A percentile compares a stretch with the other conserved stretches of the same genome.
Evolutionary conservation across 2,329 filamentous ascomycete genomes (phyloP).

Genomic region (Aspergillus oerlinghausenensis): DNA sequence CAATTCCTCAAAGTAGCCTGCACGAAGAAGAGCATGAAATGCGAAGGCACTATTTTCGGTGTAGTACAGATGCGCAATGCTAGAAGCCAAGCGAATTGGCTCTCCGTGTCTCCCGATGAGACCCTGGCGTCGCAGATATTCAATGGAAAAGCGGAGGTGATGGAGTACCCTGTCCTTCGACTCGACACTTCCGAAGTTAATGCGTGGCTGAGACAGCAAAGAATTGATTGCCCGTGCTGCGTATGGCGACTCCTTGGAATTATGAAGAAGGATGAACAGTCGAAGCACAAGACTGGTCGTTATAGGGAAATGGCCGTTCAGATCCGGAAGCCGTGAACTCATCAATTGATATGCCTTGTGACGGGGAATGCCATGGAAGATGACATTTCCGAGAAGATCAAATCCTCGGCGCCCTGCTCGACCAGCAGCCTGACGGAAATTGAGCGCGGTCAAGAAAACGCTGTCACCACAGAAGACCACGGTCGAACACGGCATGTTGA

Average conservation of each 20-base stretch:
- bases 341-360: slow-evolving; percentile 64
- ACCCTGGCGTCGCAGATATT: slow-evolving; percentile 67
- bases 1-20: slow-evolving; percentile 64
- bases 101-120: slow-evolving; percentile 58
- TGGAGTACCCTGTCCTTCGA: slow-evolving; percentile 67
- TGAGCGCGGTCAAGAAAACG: slow-evolving; percentile 67
- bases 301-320: slow-evolving; percentile 73
- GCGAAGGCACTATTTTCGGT: slow-evolving; percentile 72
- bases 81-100: slow-evolving; percentile 68
- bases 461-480: slow-evolving; percentile 73
- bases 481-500: slow-evolving; percentile 82
- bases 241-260: slow-evolving; percentile 60
- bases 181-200: slow-evolving; percentile 66
- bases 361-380: slow-evolving; percentile 63
- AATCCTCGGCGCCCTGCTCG: slow-evolving; percentile 77
- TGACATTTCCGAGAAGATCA: slow-evolving; percentile 73
- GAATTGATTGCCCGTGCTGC: slow-evolving; percentile 60
- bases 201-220: slow-evolving; percentile 62
- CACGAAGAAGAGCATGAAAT: slow-evolving; percentile 68
- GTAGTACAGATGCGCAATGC: slow-evolving; percentile 69
- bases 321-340: slow-evolving; percentile 66
- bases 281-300: slow-evolving; percentile 69
- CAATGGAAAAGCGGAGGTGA: slow-evolving; percentile 74
- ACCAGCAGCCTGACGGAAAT: slow-evolving; percentile 72
- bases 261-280: slow-evolving; percentile 62